Percentiles rank a stretch among this genome's conserved stretches.
Evolutionary conservation across 768 basidiomycete species (phyloP).

Genomic region (Scleroderma bovista): DNA sequence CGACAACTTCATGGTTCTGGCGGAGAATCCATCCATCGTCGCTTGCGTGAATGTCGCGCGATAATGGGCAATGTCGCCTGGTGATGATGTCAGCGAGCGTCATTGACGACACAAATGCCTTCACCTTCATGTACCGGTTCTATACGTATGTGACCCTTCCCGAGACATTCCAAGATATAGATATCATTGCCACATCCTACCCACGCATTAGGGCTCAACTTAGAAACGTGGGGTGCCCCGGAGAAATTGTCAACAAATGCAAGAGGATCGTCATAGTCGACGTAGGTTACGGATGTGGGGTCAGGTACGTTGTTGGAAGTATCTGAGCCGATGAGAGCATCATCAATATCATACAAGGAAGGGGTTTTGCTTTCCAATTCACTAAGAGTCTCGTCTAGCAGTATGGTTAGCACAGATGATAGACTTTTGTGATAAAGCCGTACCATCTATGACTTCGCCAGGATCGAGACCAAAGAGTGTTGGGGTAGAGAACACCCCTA

Average conservation of each 20-base stretch:
- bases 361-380: conserved; percentile 40
- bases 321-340: conserved; percentile 10
- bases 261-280: conserved; percentile 75
- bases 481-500: conserved; percentile 72
- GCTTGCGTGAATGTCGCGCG: conserved; percentile 52
- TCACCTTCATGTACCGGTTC: conserved; percentile 37
- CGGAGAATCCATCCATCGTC: conserved; percentile 39
- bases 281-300: conserved; percentile 63
- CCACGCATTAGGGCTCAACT: conserved; percentile 64
- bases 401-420: not conserved
- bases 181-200: conserved; percentile 68
- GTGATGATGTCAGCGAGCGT: not conserved
- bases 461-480: conserved; percentile 85
- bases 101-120: conserved; percentile 16
- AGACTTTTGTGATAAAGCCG: conserved; percentile 3
- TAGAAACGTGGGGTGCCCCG: conserved; percentile 48
- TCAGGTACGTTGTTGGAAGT: conserved; percentile 38
- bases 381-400: conserved; percentile 46
- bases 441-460: conserved; percentile 56
- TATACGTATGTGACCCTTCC: conserved; percentile 62
- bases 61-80: conserved; percentile 29
- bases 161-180: conserved; percentile 73
- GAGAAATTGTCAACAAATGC: conserved; percentile 44
- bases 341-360: conserved; percentile 9
- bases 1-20: conserved; percentile 40